Evolutionary conservation across 1,139 yeast genomes (phyloP).

Genomic region (Meyerozyma athensensis): DNA sequence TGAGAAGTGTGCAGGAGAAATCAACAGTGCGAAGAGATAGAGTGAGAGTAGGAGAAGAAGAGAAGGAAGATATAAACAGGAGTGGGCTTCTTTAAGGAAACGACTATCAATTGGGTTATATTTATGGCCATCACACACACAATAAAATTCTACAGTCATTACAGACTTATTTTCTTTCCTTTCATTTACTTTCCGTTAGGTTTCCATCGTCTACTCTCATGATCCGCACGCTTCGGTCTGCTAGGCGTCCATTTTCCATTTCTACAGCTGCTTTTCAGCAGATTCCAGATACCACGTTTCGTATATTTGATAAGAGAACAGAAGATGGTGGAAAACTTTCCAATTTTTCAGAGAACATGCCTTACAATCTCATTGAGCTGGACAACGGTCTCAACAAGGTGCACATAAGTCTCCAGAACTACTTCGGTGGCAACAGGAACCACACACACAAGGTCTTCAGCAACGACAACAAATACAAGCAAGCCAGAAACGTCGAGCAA

Average conservation of each 20-base stretch:
- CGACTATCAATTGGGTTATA: too few species aligned
- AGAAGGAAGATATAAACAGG: too few species aligned
- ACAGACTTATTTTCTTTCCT: too few species aligned
- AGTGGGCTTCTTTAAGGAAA: too few species aligned
- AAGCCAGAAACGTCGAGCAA: constrained; percentile 35
- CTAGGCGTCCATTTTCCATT: too few species aligned
- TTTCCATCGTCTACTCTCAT: constrained; percentile 2
- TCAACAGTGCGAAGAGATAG: constrained; percentile 2
- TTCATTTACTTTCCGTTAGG: not conserved
- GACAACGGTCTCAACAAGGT: constrained; percentile 19
- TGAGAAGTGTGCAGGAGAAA: not conserved
- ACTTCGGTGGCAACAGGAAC: constrained; percentile 40
- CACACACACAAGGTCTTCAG: constrained; percentile 38
- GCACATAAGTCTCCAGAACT: constrained; percentile 30
- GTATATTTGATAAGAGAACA: not conserved
- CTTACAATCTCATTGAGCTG: constrained; percentile 7
- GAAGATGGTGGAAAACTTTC: not conserved
- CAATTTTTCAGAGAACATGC: not conserved
- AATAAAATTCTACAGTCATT: too few species aligned
- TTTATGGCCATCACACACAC: too few species aligned
- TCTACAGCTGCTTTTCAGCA: too few species aligned
- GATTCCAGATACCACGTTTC: not conserved
- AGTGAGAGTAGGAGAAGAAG: not conserved
- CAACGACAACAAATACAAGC: constrained; percentile 22
- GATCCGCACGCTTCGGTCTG: not conserved